Conservation (phyloP, 345 rosid genomes). For the Mallotus nudiflorus region DNA sequence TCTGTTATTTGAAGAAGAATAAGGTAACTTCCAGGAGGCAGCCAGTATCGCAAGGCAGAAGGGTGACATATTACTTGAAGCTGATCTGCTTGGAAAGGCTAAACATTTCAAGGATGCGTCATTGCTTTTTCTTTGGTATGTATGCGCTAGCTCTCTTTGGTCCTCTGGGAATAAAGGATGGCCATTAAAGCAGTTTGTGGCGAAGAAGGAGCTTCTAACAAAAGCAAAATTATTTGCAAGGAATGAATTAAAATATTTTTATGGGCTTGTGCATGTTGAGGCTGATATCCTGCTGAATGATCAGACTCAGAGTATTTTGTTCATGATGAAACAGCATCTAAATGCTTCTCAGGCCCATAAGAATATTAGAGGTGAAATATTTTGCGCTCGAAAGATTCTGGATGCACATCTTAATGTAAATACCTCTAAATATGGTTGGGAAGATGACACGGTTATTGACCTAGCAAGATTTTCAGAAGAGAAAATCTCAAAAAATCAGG, state of each 20-base stretch:
- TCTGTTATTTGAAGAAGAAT: slow-evolving; percentile 26
- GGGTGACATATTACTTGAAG: slow-evolving; percentile 39
- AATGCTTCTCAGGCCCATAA: slow-evolving; percentile 30
- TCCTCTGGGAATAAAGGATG: slow-evolving; percentile 40
- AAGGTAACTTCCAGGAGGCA: slow-evolving; percentile 27
- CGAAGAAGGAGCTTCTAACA: slow-evolving; percentile 32
- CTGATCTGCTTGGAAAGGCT: slow-evolving; percentile 40
- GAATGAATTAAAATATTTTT: slow-evolving; percentile 24
- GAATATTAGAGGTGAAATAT: slow-evolving; percentile 37
- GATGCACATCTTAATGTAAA: slow-evolving; percentile 30
- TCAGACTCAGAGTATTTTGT: slow-evolving; percentile 16
- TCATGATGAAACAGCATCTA: slow-evolving; percentile 29
- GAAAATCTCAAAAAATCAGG: slow-evolving; percentile 6
- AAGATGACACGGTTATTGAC: slow-evolving; percentile 28
- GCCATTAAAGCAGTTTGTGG: slow-evolving; percentile 43
- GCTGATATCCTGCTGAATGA: slow-evolving; percentile 28
- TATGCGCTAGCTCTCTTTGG: slow-evolving; percentile 49
- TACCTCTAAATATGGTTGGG: slow-evolving; percentile 29
- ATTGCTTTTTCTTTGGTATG: slow-evolving; percentile 29
- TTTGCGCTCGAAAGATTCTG: slow-evolving; percentile 42
- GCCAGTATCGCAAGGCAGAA: slow-evolving; percentile 31
- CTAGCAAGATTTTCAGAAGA: slow-evolving; percentile 16
- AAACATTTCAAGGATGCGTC: slow-evolving; percentile 37
- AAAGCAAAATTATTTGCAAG: slow-evolving; percentile 40
- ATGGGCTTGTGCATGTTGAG: slow-evolving; percentile 31